Evolutionary conservation across 2,329 filamentous ascomycete genomes (phyloP).

Genomic region (Nakataea oryzae): DNA sequence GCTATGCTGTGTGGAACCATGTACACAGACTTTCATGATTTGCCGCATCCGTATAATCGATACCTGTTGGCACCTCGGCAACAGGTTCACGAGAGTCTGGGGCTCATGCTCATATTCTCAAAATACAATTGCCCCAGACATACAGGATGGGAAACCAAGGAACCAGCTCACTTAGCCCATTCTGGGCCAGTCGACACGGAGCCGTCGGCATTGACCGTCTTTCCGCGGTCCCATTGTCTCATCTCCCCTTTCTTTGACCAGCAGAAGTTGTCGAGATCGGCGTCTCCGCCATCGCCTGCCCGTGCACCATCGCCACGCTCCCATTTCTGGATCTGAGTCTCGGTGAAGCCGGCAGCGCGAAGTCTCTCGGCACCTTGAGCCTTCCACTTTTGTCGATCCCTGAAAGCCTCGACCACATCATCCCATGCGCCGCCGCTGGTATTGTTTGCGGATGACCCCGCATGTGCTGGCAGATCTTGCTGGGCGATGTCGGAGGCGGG

Average conservation of each 20-base stretch:
- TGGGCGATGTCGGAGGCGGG: slow-evolving; percentile 43
- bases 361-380: slow-evolving; percentile 66
- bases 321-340: slow-evolving; percentile 62
- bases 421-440: slow-evolving; percentile 61
- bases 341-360: slow-evolving; percentile 66
- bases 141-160: not conserved
- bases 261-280: slow-evolving; percentile 53
- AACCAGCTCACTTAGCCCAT: slow-evolving; percentile 7
- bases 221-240: slow-evolving; percentile 50
- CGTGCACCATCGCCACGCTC: slow-evolving; percentile 34
- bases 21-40: not conserved
- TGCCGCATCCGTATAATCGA: no score
- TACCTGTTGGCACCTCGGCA: no score
- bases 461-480: not conserved
- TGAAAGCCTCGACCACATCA: slow-evolving; percentile 64
- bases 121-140: not conserved
- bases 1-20: no score
- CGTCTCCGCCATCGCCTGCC: slow-evolving; percentile 45
- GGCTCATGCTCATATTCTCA: not conserved
- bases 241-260: slow-evolving; percentile 63
- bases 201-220: slow-evolving; percentile 17
- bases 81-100: not conserved
- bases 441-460: slow-evolving; percentile 13
- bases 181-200: slow-evolving; percentile 5
- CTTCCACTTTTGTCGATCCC: slow-evolving; percentile 71